phyloP scores from a whole-genome alignment of 2,329 filamentous ascomycete genomes.

The Cyphellophora europaea region DNA sequence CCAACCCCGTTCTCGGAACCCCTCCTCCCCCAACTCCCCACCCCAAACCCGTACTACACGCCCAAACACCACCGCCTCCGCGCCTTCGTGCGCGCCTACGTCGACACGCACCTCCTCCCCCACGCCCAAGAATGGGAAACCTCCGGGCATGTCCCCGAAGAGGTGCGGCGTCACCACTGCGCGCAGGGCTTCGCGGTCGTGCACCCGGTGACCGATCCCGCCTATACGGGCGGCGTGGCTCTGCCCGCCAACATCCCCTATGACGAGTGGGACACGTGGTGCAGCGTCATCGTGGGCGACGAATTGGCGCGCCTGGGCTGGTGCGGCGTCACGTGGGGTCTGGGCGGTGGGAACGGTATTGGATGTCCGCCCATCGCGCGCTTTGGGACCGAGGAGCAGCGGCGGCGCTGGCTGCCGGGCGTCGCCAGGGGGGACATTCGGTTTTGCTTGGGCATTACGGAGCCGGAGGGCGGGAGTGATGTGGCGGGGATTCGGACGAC shows the following conservation, averaged over 20 bases:
- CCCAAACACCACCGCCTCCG: slow-evolving; percentile 58
- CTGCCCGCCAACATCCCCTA: slow-evolving; percentile 59
- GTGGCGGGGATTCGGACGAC: slow-evolving; percentile 65
- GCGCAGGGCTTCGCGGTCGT: slow-evolving; percentile 59
- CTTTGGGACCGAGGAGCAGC: slow-evolving; percentile 52
- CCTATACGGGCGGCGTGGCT: slow-evolving; percentile 52
- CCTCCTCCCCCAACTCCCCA: slow-evolving; percentile 59
- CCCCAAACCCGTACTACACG: slow-evolving; percentile 60
- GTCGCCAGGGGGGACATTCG: slow-evolving; percentile 57
- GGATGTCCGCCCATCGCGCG: slow-evolving; percentile 60
- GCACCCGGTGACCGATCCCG: slow-evolving; percentile 58
- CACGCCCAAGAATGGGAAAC: slow-evolving; percentile 63
- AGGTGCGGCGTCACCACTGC: slow-evolving; percentile 56
- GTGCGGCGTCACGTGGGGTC: slow-evolving; percentile 44
- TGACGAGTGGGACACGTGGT: slow-evolving; percentile 65
- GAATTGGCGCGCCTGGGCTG: slow-evolving; percentile 61
- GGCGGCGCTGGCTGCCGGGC: slow-evolving; percentile 58
- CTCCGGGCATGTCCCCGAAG: slow-evolving; percentile 51
- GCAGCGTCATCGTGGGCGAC: slow-evolving; percentile 60
- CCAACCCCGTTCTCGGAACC: slow-evolving; percentile 63
- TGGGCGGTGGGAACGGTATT: slow-evolving; percentile 62
- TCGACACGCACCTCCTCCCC: slow-evolving; percentile 52
- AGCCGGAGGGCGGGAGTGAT: slow-evolving; percentile 65
- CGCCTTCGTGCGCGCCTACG: slow-evolving; percentile 56
- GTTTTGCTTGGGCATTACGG: slow-evolving; percentile 68